Evolutionary conservation across 1,284 basidiomycete species (phyloP).

Genomic region (Polyporus tsugae): DNA sequence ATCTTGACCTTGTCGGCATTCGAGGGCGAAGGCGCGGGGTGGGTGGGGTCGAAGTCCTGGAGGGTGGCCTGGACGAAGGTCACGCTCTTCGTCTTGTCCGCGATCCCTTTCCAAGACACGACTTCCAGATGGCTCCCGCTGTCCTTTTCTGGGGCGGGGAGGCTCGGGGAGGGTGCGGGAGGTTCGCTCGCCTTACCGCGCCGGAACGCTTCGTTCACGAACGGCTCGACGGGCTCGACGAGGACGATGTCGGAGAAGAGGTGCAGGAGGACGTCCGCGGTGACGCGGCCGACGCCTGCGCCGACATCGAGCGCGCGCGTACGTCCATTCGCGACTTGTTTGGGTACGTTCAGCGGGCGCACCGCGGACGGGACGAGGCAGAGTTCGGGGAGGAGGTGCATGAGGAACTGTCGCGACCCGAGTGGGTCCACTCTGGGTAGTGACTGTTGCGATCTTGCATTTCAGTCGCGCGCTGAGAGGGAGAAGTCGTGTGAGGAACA

Average conservation of each 20-base stretch:
- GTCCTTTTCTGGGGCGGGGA: neutral
- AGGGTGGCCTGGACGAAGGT: constrained; percentile 81
- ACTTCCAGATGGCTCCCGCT: constrained; percentile 23
- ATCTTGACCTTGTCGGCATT: constrained; percentile 42
- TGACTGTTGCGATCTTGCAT: constrained; percentile 54
- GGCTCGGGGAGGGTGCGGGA: constrained; percentile 14
- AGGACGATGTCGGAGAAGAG: constrained; percentile 88
- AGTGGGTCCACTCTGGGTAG: constrained; percentile 90
- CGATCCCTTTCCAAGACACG: constrained; percentile 73
- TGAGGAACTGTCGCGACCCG: constrained; percentile 86
- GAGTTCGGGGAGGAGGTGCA: constrained; percentile 82
- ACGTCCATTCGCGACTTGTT: constrained; percentile 44
- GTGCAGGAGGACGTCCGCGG: constrained; percentile 83
- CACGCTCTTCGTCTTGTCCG: constrained; percentile 75
- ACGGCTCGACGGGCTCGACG: constrained; percentile 84
- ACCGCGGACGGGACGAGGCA: constrained; percentile 78
- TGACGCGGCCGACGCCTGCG: constrained; percentile 92
- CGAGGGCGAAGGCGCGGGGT: constrained; percentile 48
- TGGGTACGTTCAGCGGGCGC: constrained; percentile 38
- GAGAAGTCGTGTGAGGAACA: constrained; percentile 25
- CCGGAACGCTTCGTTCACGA: constrained; percentile 76
- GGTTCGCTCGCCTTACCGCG: constrained; percentile 51
- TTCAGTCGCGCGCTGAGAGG: neutral
- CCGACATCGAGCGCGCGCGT: constrained; percentile 89
- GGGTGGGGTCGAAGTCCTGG: constrained; percentile 77